Evolutionary conservation across 352 stramenopile species (phyloP), one percentile per base, ranked within the genome.

Genomic region (Peronosclerospora sorghi): DNA sequence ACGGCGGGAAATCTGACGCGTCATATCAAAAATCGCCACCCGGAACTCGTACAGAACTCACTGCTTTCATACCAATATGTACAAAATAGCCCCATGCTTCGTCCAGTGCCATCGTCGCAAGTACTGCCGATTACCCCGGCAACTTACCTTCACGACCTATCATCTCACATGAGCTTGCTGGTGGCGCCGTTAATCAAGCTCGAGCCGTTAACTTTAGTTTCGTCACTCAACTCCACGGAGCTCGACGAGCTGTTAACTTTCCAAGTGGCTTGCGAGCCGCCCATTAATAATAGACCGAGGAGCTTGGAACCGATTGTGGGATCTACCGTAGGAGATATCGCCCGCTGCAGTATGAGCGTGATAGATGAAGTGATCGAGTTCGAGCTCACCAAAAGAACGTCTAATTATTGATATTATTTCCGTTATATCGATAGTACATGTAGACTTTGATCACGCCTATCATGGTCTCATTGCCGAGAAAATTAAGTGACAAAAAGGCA

Each of bases 1-100:
- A 78, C 66, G 17, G 62, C 66, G n/a, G 66, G 66, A 4, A 78
- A 78, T 44, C 57, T 78, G 39, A 69, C 66, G 28, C 66, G 66
- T 14, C 66, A 78, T 51, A 64, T 58, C 46, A 73, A 74, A 48
- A 70, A 69, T 29, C 59, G 68, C 29, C 61, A 71, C 40, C 53
- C 57, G 21, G 53, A 71, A 43, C 45, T 71, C 26, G 41, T 58
- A 20, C 60, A 36, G 28, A 45, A 14, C 20, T 24, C 38, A 1
- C 48, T 49, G 24, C 43, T 42, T 20, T 45, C 40, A 21, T 56
- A 56, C 19, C 54, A 56, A 29, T 54, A 51, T 46, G 32, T 26
- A 2, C 44, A 23, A 0, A 37, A 34, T 6, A 43, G 34, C 4
- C 34, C 30, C 27, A 19, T 44, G 5, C 41, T 46, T 20, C 57